Base-by-base conservation (phyloP, 768 basidiomycete genomes). In the Russula virescens region DNA sequence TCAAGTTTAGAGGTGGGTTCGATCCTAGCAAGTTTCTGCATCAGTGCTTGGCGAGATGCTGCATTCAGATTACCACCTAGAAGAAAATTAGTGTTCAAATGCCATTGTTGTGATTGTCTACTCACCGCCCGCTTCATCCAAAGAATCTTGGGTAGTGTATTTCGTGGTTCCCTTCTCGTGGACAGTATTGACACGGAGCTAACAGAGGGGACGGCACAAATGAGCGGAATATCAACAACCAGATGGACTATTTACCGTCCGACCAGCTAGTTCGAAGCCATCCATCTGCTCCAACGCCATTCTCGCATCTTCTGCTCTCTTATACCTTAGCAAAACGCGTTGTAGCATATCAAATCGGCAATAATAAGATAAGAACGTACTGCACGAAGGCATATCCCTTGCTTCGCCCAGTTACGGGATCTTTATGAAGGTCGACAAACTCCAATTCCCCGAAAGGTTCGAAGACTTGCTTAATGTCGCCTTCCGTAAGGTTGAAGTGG, bases 21-120 rank as follows among this genome's bases (percentile, higher is more conserved):
- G 77, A 86, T 91, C 80, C 97, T 93, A 75, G 97, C 94, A 83
- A 99, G 91, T 86, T 98, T 99, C 79, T 95, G 93, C 97, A 99
- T 99, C 80, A 99, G 92, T 75, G 94, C 92, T 81, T 97, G 94
- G 78, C 97, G 91, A 73, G 94, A 93, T 72, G 91, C 91, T 81
- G 91, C 91, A 80, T 97, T 97, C 81, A 97, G 85, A 83, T 93
- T 93, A 91, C 91, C 91, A 76, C 90, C 93, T 95, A 48, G 40
- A 53, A 49, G 31, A 21, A n/a, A 31, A 38, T 68, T 16, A 68
- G 58, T 58, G n/a, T 21, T 34, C 25, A 28, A 16, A n/a, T 26
- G 61, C 16, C 2, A 19, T 7, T 0, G 38, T 7, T 6, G 25
- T 8, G 6, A 34, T 3, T 6, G 46, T 47, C 18, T 13, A 18